Conservation (phyloP, 805 yeast genomes). For the Saccharomycopsis malanga region DNA sequence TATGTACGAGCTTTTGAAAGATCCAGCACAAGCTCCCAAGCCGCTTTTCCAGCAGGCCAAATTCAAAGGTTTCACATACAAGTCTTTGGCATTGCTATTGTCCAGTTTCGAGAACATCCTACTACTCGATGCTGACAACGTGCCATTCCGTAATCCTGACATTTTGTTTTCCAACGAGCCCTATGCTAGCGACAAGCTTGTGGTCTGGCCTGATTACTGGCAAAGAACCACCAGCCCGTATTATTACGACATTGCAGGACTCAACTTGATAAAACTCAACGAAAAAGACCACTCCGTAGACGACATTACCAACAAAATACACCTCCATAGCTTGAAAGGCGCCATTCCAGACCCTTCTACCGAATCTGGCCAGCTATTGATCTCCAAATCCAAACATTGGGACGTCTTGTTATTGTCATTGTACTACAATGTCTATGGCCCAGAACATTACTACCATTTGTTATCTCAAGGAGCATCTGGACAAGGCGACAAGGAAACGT, state of each 20-base stretch:
- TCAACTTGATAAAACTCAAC: constrained; percentile 32
- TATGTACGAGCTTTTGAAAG: constrained; percentile 48
- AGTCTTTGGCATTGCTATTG: constrained; percentile 60
- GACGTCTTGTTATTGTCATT: constrained; percentile 51
- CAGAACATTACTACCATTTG: constrained; percentile 57
- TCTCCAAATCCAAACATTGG: constrained; percentile 53
- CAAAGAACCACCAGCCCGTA: constrained; percentile 58
- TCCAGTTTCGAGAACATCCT: constrained; percentile 69
- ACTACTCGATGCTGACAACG: constrained; percentile 69
- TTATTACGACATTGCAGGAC: constrained; percentile 46
- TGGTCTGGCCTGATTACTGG: constrained; percentile 70
- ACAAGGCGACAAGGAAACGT: constrained; percentile 77
- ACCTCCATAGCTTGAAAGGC: constrained; percentile 56
- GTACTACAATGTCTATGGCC: constrained; percentile 63
- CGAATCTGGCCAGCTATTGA: constrained; percentile 64
- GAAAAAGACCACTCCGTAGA: constrained; percentile 28
- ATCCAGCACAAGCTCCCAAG: constrained; percentile 38
- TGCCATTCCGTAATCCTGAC: constrained; percentile 60
- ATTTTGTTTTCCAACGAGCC: constrained; percentile 39
- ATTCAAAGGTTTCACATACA: constrained; percentile 61
- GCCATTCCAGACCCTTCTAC: constrained; percentile 60
- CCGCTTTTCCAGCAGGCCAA: constrained; percentile 44
- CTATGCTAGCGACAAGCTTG: constrained; percentile 37
- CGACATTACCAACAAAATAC: constrained; percentile 29
- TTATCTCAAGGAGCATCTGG: constrained; percentile 70